Evolutionary conservation across 441 rosid genomes (phyloP), one percentile per base, ranked within the genome.

Genomic region (Pelargonium cotyledonis): DNA sequence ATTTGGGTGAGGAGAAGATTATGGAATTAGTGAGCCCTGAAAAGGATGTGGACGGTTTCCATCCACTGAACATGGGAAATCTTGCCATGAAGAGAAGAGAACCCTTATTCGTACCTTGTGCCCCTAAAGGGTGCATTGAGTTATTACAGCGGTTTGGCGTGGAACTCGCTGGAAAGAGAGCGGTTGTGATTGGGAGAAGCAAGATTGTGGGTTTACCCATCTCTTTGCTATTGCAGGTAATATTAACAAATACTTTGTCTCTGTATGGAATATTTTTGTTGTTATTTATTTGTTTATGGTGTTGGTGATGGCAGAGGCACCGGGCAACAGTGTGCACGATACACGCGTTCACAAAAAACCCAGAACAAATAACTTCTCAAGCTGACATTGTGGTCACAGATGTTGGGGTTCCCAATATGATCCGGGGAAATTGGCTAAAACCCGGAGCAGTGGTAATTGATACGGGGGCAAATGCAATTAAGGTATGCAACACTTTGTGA

Each of bases 31-130:
- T 73, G 53, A 73, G 74, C 67, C 68, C 68, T 10, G 72, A 73
- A 16, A 77, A 77, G 49, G 80, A 77, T 16, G 77, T 77, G 74
- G 80, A 77, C 70, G 80, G 77, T 46, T 77, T 77, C 68, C 74
- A 77, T 70, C 80, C 77, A 21, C 38, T 77, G 23, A 73, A 77
- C 64, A 73, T 77, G 74, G 80, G 77, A 10, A 74, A 77, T 46
- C 80, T 73, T 67, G 77, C 80, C 70, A 73, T 77, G 77, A 69
- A 66, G 51, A 74, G 80, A 64, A 73, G 80, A 67, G 77, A 77
- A 29, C 80, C 80, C 14, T 72, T 67, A 21, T 73, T 77, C 68
- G 70, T 77, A 61, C 77, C 77, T 38, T 70, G 75, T 60, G 76
- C 77, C 9, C 68, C 80, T 16, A 73, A 73, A 69, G 67, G 77